Evolutionary conservation across 2,329 filamentous ascomycete genomes (phyloP), one percentile per base, ranked within the genome.

Genomic region (Talaromyces verruculosus): DNA sequence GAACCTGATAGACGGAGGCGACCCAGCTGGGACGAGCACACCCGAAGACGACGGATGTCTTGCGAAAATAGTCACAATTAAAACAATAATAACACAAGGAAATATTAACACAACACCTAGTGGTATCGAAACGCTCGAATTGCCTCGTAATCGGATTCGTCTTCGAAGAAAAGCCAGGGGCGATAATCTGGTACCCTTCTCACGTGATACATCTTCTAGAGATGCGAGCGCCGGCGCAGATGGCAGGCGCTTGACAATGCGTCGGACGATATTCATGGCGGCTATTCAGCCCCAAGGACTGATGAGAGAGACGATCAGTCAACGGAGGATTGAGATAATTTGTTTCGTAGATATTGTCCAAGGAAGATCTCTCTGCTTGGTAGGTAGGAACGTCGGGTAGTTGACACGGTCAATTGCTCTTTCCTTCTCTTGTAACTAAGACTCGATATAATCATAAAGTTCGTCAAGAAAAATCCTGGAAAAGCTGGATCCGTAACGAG

Each of bases 51-150:
- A 90, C 67, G 94, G 92, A 81, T 97, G 93, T 75, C 90, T 88
- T 74, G 96, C 87, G 77, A 98, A 93, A 68, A 99, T 86, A 73
- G 97, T 84, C 69, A 98, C 82, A 78, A 98, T 96, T 78, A 97
- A 85, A 73, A 97, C 86, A 81, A 98, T 87, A 74, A 97, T 91
- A 76, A 97, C 89, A 76, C 91, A 88, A 70, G 95, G 95, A 77
- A 98, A 98, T 72, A 98, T 83, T 71, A 99, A 85, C 72, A 98
- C 92, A 75, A 97, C 88, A 71, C 94, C 94, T 62, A 99, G 83
- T 30, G 95, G 95, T 76, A 98, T 89, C 61, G 94, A 97, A 78
- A 97, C 88, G 74, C 90, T 91, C 64, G 93, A 97, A 80, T 96
- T 97, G 73, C 92, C 92, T 80, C 89, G 91, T 82, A 99, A 83